Percentiles rank a stretch among this genome's conserved stretches.
phyloP scores from a whole-genome alignment of 2,329 filamentous ascomycete species.

The Cladophialophora chaetospira region DNA sequence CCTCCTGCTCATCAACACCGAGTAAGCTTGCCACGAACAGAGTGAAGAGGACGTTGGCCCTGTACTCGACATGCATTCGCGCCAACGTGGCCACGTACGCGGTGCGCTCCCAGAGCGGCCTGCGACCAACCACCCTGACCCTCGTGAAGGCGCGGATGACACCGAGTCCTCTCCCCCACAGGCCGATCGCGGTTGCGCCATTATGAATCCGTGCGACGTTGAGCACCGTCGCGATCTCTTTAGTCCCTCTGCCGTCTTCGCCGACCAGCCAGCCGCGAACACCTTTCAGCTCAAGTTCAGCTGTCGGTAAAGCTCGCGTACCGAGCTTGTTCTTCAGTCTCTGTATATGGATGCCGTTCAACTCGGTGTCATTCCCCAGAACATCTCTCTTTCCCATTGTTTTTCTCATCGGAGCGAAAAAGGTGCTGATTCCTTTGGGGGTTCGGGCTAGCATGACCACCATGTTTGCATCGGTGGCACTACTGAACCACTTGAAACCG shows the following conservation, averaged over 20 bases:
- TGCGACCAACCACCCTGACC: constrained; percentile 41
- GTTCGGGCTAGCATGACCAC: constrained; percentile 65
- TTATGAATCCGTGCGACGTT: constrained; percentile 61
- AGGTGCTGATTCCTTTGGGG: constrained; percentile 57
- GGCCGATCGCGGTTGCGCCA: constrained; percentile 40
- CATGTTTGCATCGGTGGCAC: constrained; percentile 66
- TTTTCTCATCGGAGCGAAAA: constrained; percentile 61
- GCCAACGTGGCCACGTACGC: constrained; percentile 39
- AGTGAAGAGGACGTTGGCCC: constrained; percentile 21
- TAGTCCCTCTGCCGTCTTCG: constrained; percentile 64
- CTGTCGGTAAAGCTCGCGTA: constrained; percentile 69
- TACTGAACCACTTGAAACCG: constrained; percentile 74
- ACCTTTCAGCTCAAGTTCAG: constrained; percentile 65
- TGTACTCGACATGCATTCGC: constrained; percentile 35
- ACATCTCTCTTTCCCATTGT: neutral
- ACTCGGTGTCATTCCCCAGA: constrained; percentile 19
- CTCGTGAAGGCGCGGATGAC: constrained; percentile 45
- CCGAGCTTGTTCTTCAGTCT: constrained; percentile 73
- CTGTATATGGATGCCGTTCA: constrained; percentile 68
- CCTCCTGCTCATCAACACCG: constrained; percentile 38
- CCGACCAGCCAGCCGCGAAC: constrained; percentile 69
- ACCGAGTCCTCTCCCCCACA: constrained; percentile 43
- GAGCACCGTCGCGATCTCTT: constrained; percentile 67
- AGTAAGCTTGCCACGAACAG: constrained; percentile 38
- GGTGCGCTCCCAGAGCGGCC: constrained; percentile 42